Base-by-base conservation (phyloP, 1,284 basidiomycete species). In the Pseudozyma pruni region DNA sequence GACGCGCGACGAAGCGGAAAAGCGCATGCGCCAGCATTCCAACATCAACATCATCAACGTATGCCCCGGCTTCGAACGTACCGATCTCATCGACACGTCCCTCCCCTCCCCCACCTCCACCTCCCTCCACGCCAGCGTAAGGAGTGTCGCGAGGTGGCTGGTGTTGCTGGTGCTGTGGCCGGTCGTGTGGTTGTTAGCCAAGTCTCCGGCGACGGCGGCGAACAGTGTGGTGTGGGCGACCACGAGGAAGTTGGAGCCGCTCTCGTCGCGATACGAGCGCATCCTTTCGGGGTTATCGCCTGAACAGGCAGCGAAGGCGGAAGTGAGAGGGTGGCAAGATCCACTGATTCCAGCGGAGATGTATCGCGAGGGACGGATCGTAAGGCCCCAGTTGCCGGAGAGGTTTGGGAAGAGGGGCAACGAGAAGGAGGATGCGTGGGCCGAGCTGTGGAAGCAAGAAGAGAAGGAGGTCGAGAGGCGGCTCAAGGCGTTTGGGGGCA, bases 31-130 rank as follows among this genome's bases (percentile, higher is more conserved):
- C 23, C 60, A 50, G 43, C 55, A 50, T 27, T 71, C 66, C 35
- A 78, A 79, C 45, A 73, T 81, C n/a, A 57, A 54, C 5, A 54
- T 72, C 14, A 37, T 81, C 52, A 59, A 67, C 25, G 75, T 81
- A n/a, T 78, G 74, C 40, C 61, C 75, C n/a, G 79, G 79, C 22
- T 81, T 80, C 48, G 77, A 81, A 44, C 44, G 78, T 8, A 25
- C 57, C 9, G 72, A 76, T 20, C 44, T 76, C 29, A 50, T 73
- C 23, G 53, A 59, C 2, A 60, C 61, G 3, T 73, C 70, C 20
- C 33, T 70, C 3, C 51, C 60, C 1, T 44, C 55, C 4, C 6
- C 42, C 2, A 9, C 14, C n/a, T 17, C 39, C 23, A 3, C 11
- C 19, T 17, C 14, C 31, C 23, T 49, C n/a, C n/a, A n/a, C 23